A percentile compares a stretch with the other conserved stretches of the same genome.
phyloP scores from a whole-genome alignment of 371 early-diverging fungal genomes.

The Capillidium rhysosporum region DNA sequence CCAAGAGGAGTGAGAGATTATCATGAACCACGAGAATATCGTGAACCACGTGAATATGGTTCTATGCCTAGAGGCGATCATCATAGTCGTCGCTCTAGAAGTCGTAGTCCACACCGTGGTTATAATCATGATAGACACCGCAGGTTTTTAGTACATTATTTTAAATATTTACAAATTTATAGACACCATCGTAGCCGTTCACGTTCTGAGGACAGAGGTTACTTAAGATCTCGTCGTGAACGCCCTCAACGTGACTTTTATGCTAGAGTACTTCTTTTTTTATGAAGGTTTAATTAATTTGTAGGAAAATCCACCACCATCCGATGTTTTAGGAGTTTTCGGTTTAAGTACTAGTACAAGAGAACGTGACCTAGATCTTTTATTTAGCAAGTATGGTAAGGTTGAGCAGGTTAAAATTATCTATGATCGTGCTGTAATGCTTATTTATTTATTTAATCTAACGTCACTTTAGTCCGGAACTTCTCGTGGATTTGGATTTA shows the following conservation, averaged over 20 bases:
- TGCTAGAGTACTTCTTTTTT: not conserved
- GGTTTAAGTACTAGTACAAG: not conserved
- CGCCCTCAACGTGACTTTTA: not conserved
- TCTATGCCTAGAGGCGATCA: too few species aligned
- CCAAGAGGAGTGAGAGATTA: too few species aligned
- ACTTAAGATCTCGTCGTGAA: not conserved
- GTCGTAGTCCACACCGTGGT: not conserved
- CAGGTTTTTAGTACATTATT: not conserved
- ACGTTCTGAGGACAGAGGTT: not conserved
- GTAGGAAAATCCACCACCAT: conserved; percentile 12
- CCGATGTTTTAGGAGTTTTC: conserved; percentile 1
- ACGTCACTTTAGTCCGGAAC: conserved; percentile 17
- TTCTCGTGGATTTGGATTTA: conserved; percentile 42
- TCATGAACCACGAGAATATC: too few species aligned
- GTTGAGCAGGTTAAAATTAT: not conserved
- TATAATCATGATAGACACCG: not conserved
- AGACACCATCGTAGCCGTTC: not conserved
- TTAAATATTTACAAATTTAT: not conserved
- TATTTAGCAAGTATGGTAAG: not conserved
- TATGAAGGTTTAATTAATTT: conserved; percentile 8
- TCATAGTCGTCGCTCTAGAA: not conserved
- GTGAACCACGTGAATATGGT: too few species aligned
- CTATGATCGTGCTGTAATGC: not conserved
- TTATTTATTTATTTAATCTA: not conserved
- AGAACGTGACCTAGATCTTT: not conserved